A percentile compares a stretch with the other conserved stretches of the same genome.
Conservation (phyloP, 2,329 filamentous ascomycete species). For the Alternaria dauci region DNA sequence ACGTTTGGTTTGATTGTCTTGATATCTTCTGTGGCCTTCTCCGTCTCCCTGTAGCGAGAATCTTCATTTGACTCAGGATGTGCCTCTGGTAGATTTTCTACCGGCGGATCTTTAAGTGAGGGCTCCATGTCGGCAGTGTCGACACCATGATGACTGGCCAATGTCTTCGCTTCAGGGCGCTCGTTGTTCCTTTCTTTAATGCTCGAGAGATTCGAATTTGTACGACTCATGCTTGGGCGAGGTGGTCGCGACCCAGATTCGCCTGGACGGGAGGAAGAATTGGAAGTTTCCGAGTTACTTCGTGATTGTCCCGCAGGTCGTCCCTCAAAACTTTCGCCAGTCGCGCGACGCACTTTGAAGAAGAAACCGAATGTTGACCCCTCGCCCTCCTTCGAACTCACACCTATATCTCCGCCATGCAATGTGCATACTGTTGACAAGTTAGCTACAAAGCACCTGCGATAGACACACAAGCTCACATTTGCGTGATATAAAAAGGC, state of each 20-base stretch:
- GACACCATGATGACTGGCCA: constrained; percentile 20
- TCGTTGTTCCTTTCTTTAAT: constrained; percentile 36
- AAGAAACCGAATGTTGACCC: constrained; percentile 51
- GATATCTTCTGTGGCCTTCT: constrained; percentile 24
- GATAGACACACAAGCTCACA: constrained; percentile 22
- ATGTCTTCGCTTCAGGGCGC: constrained; percentile 16
- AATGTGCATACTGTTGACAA: constrained; percentile 43
- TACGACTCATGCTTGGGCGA: constrained; percentile 39
- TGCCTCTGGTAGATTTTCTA: constrained; percentile 38
- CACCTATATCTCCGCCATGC: constrained; percentile 51
- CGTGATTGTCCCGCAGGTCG: constrained; percentile 38
- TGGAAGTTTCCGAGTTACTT: constrained; percentile 32
- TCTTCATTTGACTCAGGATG: constrained; percentile 35
- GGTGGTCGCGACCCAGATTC: constrained; percentile 17
- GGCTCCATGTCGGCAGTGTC: constrained; percentile 26
- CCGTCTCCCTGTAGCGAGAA: constrained; percentile 35
- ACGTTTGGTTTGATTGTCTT: constrained; percentile 15
- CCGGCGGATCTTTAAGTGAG: constrained; percentile 45
- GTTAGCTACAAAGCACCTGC: background rate
- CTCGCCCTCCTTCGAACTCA: constrained; percentile 46
- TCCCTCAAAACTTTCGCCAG: constrained; percentile 30
- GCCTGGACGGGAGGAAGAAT: constrained; percentile 15
- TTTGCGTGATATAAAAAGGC: constrained; percentile 51
- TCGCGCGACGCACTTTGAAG: constrained; percentile 46
- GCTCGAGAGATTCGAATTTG: constrained; percentile 37